A percentile compares a stretch with the other conserved stretches of the same genome.
Conservation (phyloP, 2,329 filamentous ascomycete species). For the Arthroderma uncinatum region DNA sequence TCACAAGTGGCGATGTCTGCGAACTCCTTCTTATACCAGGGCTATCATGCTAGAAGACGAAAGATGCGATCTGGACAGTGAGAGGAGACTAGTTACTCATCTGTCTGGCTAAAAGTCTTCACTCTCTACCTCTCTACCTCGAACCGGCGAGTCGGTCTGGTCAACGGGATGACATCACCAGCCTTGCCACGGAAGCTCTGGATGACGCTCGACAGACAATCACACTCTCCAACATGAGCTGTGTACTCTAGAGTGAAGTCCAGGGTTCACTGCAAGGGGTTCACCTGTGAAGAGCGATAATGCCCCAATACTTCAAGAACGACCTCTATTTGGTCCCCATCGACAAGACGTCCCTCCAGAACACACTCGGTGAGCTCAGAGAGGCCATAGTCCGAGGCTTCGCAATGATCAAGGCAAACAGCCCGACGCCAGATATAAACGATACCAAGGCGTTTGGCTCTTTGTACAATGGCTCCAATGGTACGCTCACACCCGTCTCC, state of each 20-base stretch:
- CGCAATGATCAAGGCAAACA: constrained; percentile 19
- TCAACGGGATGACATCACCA: neutral
- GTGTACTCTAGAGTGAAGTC: neutral
- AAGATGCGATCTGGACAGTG: no score
- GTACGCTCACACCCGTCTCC: constrained; percentile 16
- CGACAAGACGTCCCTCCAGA: constrained; percentile 14
- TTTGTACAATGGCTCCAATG: constrained; percentile 25
- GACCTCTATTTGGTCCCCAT: constrained; percentile 18
- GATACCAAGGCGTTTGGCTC: constrained; percentile 18
- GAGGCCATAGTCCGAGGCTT: constrained; percentile 22
- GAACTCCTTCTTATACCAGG: no score
- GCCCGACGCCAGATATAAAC: constrained; percentile 18
- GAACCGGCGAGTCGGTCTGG: no score
- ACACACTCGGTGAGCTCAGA: constrained; percentile 22
- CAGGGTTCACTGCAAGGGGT: neutral
- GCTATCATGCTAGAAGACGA: no score
- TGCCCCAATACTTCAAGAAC: constrained; percentile 22
- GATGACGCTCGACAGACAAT: neutral
- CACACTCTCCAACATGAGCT: neutral
- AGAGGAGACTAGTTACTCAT: no score
- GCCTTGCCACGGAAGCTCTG: neutral
- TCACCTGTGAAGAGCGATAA: neutral
- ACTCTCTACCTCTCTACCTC: no score
- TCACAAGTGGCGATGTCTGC: no score
- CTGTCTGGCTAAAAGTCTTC: no score